Percentiles rank a stretch among this genome's conserved stretches.
These are phyloP conservation scores for Aureobasidium leucospermi DNA, from an alignment of 2,329 filamentous ascomycete species.

Conservation along the genomic window DNA sequence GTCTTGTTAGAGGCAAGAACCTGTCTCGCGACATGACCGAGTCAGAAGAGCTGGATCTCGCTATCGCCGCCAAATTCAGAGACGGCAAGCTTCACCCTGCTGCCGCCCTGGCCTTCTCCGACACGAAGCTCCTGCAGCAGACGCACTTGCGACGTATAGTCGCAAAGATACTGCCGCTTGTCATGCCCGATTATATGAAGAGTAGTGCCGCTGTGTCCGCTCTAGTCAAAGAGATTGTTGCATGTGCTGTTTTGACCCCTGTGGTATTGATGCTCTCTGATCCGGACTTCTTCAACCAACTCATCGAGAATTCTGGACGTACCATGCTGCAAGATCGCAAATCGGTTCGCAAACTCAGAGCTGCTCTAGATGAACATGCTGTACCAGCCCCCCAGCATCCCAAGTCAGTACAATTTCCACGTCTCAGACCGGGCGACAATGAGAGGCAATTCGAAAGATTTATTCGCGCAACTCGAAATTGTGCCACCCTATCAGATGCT, in stretches of 20 bases:
- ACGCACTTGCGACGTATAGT: constrained; percentile 76
- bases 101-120: constrained; percentile 72
- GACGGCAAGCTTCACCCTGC: constrained; percentile 85
- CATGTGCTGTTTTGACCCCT: constrained; percentile 82
- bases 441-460: constrained; percentile 94
- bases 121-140: constrained; percentile 79
- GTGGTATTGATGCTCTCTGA: constrained; percentile 74
- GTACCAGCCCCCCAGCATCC: constrained; percentile 64
- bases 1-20: constrained; percentile 76
- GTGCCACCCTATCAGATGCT: constrained; percentile 87
- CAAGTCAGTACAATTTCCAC: constrained; percentile 65
- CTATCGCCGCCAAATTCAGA: constrained; percentile 88
- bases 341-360: constrained; percentile 83
- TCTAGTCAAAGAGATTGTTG: constrained; percentile 81
- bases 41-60: constrained; percentile 89
- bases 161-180: constrained; percentile 60
- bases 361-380: constrained; percentile 88
- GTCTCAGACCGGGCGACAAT: constrained; percentile 71
- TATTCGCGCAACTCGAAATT: constrained; percentile 78
- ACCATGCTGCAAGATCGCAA: constrained; percentile 88
- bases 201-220: constrained; percentile 74
- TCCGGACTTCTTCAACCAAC: constrained; percentile 94
- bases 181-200: constrained; percentile 67
- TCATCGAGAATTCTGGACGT: constrained; percentile 74
- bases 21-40: constrained; percentile 87